Evolutionary conservation across 2,329 filamentous ascomycete genomes (phyloP), one percentile per base, ranked within the genome.

Genomic region (Pseudogymnoascus sp.): DNA sequence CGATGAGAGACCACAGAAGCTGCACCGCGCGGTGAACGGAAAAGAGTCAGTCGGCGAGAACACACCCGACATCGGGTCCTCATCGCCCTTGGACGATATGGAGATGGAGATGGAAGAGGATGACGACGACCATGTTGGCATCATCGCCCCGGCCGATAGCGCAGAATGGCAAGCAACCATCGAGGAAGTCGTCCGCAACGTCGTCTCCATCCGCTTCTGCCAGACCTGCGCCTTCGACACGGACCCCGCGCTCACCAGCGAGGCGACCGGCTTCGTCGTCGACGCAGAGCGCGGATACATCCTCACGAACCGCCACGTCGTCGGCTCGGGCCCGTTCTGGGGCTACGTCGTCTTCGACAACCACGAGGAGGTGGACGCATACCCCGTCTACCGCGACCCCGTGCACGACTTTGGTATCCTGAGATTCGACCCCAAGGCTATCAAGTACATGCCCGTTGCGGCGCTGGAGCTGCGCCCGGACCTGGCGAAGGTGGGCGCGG

Each of bases 341-440:
- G 94, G 94, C 58, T 97, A 96, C 77, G 92, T 90, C 73, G 92
- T 99, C 68, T 99, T 99, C 74, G 95, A 99, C 75, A 99, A 99
- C 73, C 94, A 99, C 75, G 94, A 99, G 68, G 83, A 95, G 80
- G 94, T 94, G 69, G 94, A 99, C 74, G 93, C 95, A 58, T 91
- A 92, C 72, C 94, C 94, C 7, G 92, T 99, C 59, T 99, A 99
- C 78, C 91, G 94, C 71, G 94, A 99, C 72, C 95, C 94, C 14
- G 93, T 99, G 28, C 94, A 99, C 80, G 94, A 99, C 75, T 99
- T 99, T 70, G 94, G 94, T 66, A 95, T 99, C 69, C 84, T 99
- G 60, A 88, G 94, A 72, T 99, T 99, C 78, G 91, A 99, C 70
- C 94, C 94, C 39, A 91, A 91, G 72, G 89, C 89, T 7, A 96